phyloP scores from a whole-genome alignment of 2,329 filamentous ascomycete species.

The Botryotinia convoluta region DNA sequence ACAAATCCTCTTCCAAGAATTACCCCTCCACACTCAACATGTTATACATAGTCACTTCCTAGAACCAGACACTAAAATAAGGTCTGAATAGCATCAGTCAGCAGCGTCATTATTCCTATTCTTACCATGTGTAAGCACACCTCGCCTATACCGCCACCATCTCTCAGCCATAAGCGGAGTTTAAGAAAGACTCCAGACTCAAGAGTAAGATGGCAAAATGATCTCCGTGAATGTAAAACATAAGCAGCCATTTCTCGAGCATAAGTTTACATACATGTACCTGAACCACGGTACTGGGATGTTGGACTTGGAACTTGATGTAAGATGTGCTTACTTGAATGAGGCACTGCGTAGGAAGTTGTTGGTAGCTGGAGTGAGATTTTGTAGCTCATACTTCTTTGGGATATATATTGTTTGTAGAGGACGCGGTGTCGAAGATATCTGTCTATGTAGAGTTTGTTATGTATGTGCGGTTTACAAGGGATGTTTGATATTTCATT shows the following conservation, averaged over 20 bases:
- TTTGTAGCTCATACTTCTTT: not conserved
- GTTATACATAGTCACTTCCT: not conserved
- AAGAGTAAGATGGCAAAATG: not conserved
- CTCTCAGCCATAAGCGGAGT: slow-evolving; percentile 9
- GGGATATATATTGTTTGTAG: not conserved
- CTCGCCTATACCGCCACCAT: not conserved
- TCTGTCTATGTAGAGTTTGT: not conserved
- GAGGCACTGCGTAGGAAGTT: not conserved
- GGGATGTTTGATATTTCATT: not conserved
- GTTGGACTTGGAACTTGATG: not conserved
- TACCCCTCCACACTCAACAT: not conserved
- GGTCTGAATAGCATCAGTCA: not conserved
- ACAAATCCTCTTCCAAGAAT: not conserved
- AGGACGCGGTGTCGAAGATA: not conserved
- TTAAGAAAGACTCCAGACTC: no score
- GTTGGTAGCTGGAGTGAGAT: not conserved
- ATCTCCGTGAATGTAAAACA: not conserved
- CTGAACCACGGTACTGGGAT: not conserved
- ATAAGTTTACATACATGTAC: not conserved
- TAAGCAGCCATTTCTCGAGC: not conserved
- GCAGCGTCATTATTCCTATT: not conserved
- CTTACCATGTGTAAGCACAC: not conserved
- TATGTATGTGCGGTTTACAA: not conserved
- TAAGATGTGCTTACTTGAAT: not conserved
- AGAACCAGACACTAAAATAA: not conserved